These are phyloP conservation scores for Podila epicladia DNA, from an alignment of 192 early-diverging fungal genomes.

Conservation along the genomic window DNA sequence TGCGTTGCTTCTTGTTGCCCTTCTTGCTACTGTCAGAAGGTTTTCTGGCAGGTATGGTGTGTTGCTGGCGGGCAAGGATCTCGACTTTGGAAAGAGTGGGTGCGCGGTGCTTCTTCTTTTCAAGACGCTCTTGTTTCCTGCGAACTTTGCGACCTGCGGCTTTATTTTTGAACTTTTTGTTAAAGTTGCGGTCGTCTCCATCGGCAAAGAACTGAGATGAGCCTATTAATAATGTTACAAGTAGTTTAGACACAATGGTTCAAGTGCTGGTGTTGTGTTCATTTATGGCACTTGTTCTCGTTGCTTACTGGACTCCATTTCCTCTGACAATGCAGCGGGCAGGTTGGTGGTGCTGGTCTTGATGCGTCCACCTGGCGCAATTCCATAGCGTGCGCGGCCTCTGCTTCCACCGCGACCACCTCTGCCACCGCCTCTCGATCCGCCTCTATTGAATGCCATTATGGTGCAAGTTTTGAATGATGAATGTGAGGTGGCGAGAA, in stretches of 20 bases:
- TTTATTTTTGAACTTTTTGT: conserved; percentile 57
- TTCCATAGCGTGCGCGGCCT: conserved; percentile 25
- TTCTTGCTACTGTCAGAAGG: conserved; percentile 14
- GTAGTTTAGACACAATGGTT: too few species aligned
- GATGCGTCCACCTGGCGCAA: conserved; percentile 38
- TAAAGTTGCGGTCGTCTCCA: conserved; percentile 59
- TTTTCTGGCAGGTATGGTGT: conserved; percentile 14
- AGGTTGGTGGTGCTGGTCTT: conserved; percentile 56
- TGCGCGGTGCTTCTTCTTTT: conserved; percentile 55
- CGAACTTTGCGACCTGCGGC: conserved; percentile 54
- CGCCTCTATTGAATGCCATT: conserved; percentile 37
- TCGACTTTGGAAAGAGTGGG: conserved; percentile 47
- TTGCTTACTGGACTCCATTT: conserved; percentile 49
- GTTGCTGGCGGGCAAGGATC: conserved; percentile 26
- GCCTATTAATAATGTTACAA: conserved; percentile 3
- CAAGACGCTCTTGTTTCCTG: conserved; percentile 58
- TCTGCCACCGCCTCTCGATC: conserved; percentile 26
- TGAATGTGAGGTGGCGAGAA: not conserved
- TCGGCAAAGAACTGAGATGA: conserved; percentile 48
- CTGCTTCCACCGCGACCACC: conserved; percentile 2
- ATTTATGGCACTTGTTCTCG: not conserved
- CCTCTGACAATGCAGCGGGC: conserved; percentile 42
- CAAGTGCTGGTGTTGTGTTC: not conserved
- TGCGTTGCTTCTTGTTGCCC: conserved; percentile 29
- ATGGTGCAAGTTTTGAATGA: not conserved